A percentile compares a stretch with the other conserved stretches of the same genome.
Conservation (phyloP, 331 rosid genomes). For the Quercus lobata region DNA sequence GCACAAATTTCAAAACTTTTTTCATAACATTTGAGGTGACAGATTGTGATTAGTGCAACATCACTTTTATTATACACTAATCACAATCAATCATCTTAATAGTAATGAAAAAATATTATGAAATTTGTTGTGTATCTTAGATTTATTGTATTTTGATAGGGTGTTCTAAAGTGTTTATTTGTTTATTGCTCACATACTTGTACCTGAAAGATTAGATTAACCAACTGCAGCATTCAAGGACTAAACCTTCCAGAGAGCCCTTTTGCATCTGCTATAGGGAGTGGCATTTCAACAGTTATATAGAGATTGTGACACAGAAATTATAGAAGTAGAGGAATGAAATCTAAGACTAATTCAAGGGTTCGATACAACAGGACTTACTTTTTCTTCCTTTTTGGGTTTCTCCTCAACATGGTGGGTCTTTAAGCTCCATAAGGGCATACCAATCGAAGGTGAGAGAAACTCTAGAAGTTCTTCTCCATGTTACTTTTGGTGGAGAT, state of each 20-base stretch:
- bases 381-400: conserved; percentile 5
- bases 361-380: conserved; percentile 6
- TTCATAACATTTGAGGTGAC: too few relatives aligned
- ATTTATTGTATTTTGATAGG: too few relatives aligned
- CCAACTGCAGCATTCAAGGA: conserved; percentile 27
- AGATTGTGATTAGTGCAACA: too few relatives aligned
- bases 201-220: background rate
- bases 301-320: conserved; percentile 24
- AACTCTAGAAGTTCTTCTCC: conserved; percentile 22
- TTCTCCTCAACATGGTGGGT: background rate
- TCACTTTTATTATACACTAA: too few relatives aligned
- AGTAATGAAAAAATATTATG: too few relatives aligned
- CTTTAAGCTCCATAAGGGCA: too few relatives aligned
- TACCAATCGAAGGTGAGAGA: conserved; percentile 9
- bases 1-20: too few relatives aligned
- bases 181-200: background rate
- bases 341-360: conserved; percentile 24
- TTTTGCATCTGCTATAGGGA: conserved; percentile 29
- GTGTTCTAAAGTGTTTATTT: background rate
- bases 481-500: conserved; percentile 16
- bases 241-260: conserved; percentile 47
- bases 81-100: too few relatives aligned
- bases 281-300: conserved; percentile 30
- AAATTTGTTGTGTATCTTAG: too few relatives aligned
- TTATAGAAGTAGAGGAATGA: conserved; percentile 31